Evolutionary conservation across 2,329 filamentous ascomycete species (phyloP), one percentile per base, ranked within the genome.

Genomic region (Monilinia fructicola): DNA sequence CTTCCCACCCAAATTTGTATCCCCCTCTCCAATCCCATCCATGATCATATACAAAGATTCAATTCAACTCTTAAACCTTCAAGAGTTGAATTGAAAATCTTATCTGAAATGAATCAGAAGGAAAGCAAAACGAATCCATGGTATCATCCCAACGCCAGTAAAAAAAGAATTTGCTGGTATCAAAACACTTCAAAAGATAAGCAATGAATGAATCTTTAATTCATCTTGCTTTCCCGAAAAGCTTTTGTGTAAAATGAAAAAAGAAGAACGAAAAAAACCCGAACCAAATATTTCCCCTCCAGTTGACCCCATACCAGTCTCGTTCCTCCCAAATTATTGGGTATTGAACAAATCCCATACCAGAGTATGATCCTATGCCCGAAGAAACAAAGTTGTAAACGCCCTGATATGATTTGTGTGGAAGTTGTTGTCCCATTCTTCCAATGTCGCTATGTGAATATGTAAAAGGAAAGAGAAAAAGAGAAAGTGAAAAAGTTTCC

Each of bases 71-170:
- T 28, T 44, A 12, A 38, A 44, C 5, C n/a, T 21, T 42, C 2
- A 42, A 2, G 40, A 42, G 60, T 28, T 21, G 1, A 28, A 38
- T n/a, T 31, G 11, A 38, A n/a, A 54, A 54, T 54, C 23, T 42
- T 40, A n/a, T 60, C 58, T 35, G 56, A 48, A 46, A 23, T 31
- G 28, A 35, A 67, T 42, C 31, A 62, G 58, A 67, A 64, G 50
- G 46, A 48, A 62, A 65, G 63, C 66, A 67, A 69, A 67, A 71
- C 42, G 14, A 60, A 67, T 67, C 71, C 71, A 68, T 74, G 73
- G 73, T 74, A 74, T 74, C 73, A 74, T 74, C 72, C 73, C 64
- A 72, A 72, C 71, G 68, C 72, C 72, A 50, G 21, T 62, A 67
- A 67, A 35, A 67, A 35, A 62, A 59, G 65, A 68, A 48, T 60